A percentile compares a stretch with the other conserved stretches of the same genome.
phyloP scores from a whole-genome alignment of 2,329 filamentous ascomycete genomes.

The Penicillium polonicum region DNA sequence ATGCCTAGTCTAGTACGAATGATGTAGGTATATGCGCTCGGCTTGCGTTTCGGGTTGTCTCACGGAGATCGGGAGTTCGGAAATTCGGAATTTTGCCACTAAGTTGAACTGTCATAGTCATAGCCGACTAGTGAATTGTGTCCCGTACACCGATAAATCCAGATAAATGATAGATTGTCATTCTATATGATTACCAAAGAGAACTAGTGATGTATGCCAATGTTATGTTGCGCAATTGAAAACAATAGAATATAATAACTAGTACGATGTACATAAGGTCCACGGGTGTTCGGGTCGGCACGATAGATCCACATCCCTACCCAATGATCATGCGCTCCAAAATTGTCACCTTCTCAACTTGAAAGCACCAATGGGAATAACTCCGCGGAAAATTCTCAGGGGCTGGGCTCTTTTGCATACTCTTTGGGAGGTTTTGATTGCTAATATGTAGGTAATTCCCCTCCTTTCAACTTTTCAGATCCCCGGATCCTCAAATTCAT shows the following conservation, averaged over 20 bases:
- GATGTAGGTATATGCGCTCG: no score
- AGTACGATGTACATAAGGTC: neutral
- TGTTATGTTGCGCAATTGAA: neutral
- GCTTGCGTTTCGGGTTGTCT: no score
- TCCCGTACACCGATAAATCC: neutral
- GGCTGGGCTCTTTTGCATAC: slow-evolving; percentile 9
- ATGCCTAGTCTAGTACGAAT: neutral
- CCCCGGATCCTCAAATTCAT: neutral
- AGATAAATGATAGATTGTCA: neutral
- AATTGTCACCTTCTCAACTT: slow-evolving; percentile 9
- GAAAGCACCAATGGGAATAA: slow-evolving; percentile 20
- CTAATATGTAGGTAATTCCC: slow-evolving; percentile 11
- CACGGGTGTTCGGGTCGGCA: neutral
- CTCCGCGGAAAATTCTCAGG: slow-evolving; percentile 8
- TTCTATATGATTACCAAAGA: neutral
- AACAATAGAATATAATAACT: no score
- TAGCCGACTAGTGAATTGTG: neutral
- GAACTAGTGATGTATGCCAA: neutral
- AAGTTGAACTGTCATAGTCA: neutral
- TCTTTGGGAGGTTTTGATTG: slow-evolving; percentile 14
- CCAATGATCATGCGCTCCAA: slow-evolving; percentile 10
- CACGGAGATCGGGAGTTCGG: neutral
- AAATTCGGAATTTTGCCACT: neutral
- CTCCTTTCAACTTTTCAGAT: slow-evolving; percentile 1
- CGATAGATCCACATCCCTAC: slow-evolving; percentile 9